Conservation (phyloP, 768 basidiomycete species). For the Termitomyces sp. region DNA sequence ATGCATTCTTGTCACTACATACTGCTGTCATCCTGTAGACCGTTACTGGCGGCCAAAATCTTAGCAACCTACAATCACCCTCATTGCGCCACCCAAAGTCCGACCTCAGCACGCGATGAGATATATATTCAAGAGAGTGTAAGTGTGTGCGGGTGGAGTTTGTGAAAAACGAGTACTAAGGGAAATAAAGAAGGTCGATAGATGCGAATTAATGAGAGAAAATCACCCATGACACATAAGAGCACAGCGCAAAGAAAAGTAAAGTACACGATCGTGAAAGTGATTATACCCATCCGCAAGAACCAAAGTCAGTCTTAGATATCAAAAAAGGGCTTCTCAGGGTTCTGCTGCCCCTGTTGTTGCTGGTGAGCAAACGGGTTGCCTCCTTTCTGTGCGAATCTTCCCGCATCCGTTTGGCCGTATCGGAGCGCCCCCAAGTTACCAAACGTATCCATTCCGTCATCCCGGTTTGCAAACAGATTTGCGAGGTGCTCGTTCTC, state of each 20-base stretch:
- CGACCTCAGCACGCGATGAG: too few species aligned
- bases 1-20: not conserved
- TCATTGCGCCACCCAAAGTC: not conserved
- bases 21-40: not conserved
- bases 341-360: conserved; percentile 38
- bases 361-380: conserved; percentile 67
- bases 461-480: conserved; percentile 84
- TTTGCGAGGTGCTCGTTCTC: conserved; percentile 76
- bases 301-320: conserved; percentile 30
- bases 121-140: not conserved
- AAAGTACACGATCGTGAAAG: not conserved
- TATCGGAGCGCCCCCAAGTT: conserved; percentile 78
- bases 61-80: not conserved
- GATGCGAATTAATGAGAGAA: not conserved
- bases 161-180: not conserved
- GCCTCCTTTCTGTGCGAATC: conserved; percentile 41
- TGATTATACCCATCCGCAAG: not conserved
- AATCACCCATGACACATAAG: not conserved
- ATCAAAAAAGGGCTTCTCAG: conserved; percentile 78
- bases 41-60: not conserved
- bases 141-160: not conserved
- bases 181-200: not conserved
- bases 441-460: conserved; percentile 94
- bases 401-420: conserved; percentile 52
- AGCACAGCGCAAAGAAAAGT: not conserved